Conservation (phyloP, 805 yeast genomes). For the Scheffersomyces amazonensis region DNA sequence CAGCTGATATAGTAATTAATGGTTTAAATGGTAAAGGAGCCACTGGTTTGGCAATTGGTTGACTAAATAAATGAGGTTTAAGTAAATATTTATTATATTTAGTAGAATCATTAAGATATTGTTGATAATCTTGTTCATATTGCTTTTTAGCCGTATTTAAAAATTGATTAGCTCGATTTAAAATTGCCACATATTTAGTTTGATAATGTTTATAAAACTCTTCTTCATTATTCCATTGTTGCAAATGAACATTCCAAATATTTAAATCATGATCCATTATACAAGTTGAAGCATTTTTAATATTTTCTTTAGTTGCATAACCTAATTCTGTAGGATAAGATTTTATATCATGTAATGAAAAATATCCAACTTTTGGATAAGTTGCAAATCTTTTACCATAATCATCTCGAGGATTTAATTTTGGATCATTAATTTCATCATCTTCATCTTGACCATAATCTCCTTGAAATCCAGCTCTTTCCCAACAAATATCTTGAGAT, state of each 20-base stretch:
- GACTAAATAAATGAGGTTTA: constrained; percentile 28
- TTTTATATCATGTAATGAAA: constrained; percentile 80
- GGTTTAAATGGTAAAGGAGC: constrained; percentile 42
- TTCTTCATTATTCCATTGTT: constrained; percentile 58
- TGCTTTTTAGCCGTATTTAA: constrained; percentile 47
- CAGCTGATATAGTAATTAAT: constrained; percentile 74
- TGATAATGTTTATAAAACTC: constrained; percentile 65
- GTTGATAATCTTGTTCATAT: constrained; percentile 34
- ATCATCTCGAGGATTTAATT: constrained; percentile 41
- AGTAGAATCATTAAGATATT: constrained; percentile 21
- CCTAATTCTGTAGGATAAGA: constrained; percentile 84
- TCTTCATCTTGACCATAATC: constrained; percentile 47
- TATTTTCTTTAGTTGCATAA: constrained; percentile 66
- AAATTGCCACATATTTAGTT: constrained; percentile 55
- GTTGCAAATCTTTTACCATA: constrained; percentile 44
- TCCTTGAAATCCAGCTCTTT: constrained; percentile 58
- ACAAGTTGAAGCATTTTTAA: constrained; percentile 77
- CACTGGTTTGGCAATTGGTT: constrained; percentile 24
- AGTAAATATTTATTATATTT: constrained; percentile 29
- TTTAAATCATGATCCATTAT: constrained; percentile 72
- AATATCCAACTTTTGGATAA: constrained; percentile 71
- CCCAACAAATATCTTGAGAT: constrained; percentile 83
- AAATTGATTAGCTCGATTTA: constrained; percentile 66
- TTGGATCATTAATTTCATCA: constrained; percentile 29
- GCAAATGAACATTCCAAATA: constrained; percentile 82